Base-by-base conservation (phyloP, 257 asterid species). In the Nicotiana paniculata region DNA sequence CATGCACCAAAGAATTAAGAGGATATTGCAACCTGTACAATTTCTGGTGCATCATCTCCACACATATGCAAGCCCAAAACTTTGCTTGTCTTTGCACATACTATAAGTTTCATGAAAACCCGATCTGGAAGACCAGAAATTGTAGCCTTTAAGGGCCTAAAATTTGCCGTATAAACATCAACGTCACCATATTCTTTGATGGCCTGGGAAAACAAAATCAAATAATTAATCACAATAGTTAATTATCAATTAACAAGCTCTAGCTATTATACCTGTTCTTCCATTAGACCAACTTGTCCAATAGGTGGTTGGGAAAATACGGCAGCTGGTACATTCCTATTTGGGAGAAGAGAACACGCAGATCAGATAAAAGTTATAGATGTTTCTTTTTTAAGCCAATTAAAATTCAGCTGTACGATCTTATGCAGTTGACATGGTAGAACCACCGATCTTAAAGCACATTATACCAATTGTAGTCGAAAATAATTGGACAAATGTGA, bases 281-380 rank as follows among this genome's bases (percentile, higher is more conserved):
- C 99, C 32, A 94, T 91, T 59, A 93, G 93, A 82, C 99, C 99
- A 83, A 96, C 98, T 89, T 86, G 94, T 64, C 97, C 94, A 74
- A 93, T 94, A 82, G 99, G 99, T 72, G 99, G 99, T 88, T 96
- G 99, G 77, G 98, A 94, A 88, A 93, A 96, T 57, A 96, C 98
- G 10, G 99, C 98, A 86, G 93, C 82, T 62, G 99, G 97, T 78
- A 96, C 94, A 55, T 87, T 92, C 85, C 99, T 96, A 88, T 86
- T 82, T 76, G 85, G 76, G 85, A 82, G 62, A 85, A 83, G 75
- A 81, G 64, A 75, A 51, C 64, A 75, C 46, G 2, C 80, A 75
- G 16, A 75, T 75, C 46, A 75, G 46, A 58, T 62, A 28, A 7
- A 39, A 75, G 80, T 16, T 75, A 24, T 51, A 48, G 28, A 75